These are phyloP conservation scores for Leptomonas pyrrhocoris DNA, from an alignment of 208 protist genomes.

Conservation along the genomic window DNA sequence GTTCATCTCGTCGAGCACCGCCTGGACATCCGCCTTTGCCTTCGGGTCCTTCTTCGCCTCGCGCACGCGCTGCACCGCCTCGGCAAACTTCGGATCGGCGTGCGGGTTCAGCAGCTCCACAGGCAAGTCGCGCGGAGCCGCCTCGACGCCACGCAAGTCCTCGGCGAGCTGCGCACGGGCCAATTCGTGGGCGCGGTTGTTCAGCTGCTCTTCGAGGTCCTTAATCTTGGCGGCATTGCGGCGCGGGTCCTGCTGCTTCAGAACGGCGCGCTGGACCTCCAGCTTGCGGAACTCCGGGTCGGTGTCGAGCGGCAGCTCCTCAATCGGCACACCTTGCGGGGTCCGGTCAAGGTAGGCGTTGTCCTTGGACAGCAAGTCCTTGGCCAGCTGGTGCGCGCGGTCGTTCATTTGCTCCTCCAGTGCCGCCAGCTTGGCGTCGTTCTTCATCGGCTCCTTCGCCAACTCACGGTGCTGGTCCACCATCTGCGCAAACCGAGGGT, in stretches of 20 bases:
- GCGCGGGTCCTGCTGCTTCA: constrained; percentile 66
- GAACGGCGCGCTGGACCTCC: constrained; percentile 65
- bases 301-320: constrained; percentile 60
- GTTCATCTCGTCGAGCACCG: constrained; percentile 56
- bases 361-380: constrained; percentile 50
- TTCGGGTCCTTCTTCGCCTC: constrained; percentile 48
- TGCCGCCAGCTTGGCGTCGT: constrained; percentile 42
- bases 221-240: constrained; percentile 60
- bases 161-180: constrained; percentile 61
- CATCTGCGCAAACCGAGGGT: constrained; percentile 57
- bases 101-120: constrained; percentile 63
- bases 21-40: constrained; percentile 34
- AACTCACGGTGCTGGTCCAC: constrained; percentile 61
- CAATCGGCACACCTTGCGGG: constrained; percentile 65
- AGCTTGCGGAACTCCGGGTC: constrained; percentile 70
- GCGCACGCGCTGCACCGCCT: constrained; percentile 48
- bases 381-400: constrained; percentile 63
- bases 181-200: constrained; percentile 67
- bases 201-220: constrained; percentile 67
- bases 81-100: constrained; percentile 56
- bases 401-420: constrained; percentile 73
- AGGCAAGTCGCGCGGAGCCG: constrained; percentile 57
- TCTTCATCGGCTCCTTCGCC: constrained; percentile 43
- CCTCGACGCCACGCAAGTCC: constrained; percentile 61
- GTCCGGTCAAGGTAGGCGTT: constrained; percentile 58